Percentiles rank a stretch among this genome's conserved stretches.
These are phyloP conservation scores for Coemansia sp. DNA, from an alignment of 192 early-diverging fungal species.

Conservation along the genomic window DNA sequence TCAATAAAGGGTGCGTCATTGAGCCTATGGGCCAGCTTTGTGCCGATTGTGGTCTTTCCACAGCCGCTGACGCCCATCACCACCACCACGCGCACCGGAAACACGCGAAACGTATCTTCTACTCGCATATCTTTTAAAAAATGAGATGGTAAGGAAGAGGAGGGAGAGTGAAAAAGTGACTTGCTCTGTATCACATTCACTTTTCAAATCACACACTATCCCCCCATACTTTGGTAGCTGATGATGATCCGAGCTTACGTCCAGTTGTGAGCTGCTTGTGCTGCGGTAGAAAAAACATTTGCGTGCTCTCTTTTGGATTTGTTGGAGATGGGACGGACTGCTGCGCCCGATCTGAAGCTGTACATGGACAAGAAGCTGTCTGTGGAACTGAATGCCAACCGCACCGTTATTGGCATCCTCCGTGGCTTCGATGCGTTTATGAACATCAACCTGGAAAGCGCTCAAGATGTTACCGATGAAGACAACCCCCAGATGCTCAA, in stretches of 20 bases:
- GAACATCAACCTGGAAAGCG: constrained; percentile 96
- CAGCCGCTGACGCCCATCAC: constrained; percentile 66
- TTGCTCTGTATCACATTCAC: not conserved
- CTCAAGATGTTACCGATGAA: constrained; percentile 73
- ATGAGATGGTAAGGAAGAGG: not conserved
- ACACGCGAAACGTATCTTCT: constrained; percentile 25
- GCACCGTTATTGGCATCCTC: constrained; percentile 90
- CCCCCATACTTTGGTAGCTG: not conserved
- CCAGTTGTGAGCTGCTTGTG: no score
- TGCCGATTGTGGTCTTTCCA: constrained; percentile 62
- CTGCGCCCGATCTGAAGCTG: constrained; percentile 64
- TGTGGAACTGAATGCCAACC: constrained; percentile 86
- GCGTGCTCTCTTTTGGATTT: not conserved
- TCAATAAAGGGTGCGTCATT: constrained; percentile 57
- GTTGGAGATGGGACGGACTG: constrained; percentile 57
- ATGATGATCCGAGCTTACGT: no score
- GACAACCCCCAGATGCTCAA: constrained; percentile 75
- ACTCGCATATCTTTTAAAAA: constrained; percentile 23
- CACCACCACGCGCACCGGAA: constrained; percentile 54
- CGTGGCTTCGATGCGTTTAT: constrained; percentile 99
- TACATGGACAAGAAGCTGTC: constrained; percentile 94
- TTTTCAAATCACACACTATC: not conserved
- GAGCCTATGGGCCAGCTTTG: constrained; percentile 33
- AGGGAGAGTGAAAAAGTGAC: not conserved
- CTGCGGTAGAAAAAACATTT: not conserved